These are phyloP conservation scores for Aspergillus chevalieri DNA, from an alignment of 2,329 filamentous ascomycete species.

Conservation along the genomic window DNA sequence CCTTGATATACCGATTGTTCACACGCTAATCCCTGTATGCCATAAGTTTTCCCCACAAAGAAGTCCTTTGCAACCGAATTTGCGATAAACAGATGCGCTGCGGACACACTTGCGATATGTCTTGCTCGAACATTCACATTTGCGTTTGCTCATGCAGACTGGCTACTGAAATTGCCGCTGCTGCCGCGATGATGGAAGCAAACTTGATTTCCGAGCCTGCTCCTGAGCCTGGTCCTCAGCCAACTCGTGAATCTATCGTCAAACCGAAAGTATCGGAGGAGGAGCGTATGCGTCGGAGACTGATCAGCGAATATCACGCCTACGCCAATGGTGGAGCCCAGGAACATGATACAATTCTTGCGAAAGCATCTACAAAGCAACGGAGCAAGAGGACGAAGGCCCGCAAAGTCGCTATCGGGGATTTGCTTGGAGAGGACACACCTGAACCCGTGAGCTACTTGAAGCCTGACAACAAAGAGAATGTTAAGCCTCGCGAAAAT, in stretches of 20 bases:
- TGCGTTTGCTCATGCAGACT: slow-evolving; percentile 27
- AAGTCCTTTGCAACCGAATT: slow-evolving; percentile 27
- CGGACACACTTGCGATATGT: slow-evolving; percentile 31
- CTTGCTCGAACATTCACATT: slow-evolving; percentile 21
- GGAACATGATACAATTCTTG: slow-evolving; percentile 21
- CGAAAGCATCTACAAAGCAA: slow-evolving; percentile 4
- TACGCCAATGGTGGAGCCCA: slow-evolving; percentile 27
- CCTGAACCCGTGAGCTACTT: background rate
- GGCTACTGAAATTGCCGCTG: background rate
- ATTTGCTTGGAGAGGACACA: background rate
- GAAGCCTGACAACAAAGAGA: background rate
- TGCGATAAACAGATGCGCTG: slow-evolving; percentile 33
- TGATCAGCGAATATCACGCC: slow-evolving; percentile 17
- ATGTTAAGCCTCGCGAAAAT: background rate
- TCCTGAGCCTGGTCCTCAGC: background rate
- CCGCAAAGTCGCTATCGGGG: background rate
- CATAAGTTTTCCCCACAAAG: slow-evolving; percentile 32
- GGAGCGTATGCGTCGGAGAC: slow-evolving; percentile 1
- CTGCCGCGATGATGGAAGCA: background rate
- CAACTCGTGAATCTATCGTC: background rate
- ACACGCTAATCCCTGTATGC: slow-evolving; percentile 5
- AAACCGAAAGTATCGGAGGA: background rate
- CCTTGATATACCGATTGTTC: background rate
- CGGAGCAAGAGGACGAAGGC: background rate
- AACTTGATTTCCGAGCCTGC: background rate